Evolutionary conservation across 129 eudicot genomes (phyloP).

Genomic region (Arctium minus): DNA sequence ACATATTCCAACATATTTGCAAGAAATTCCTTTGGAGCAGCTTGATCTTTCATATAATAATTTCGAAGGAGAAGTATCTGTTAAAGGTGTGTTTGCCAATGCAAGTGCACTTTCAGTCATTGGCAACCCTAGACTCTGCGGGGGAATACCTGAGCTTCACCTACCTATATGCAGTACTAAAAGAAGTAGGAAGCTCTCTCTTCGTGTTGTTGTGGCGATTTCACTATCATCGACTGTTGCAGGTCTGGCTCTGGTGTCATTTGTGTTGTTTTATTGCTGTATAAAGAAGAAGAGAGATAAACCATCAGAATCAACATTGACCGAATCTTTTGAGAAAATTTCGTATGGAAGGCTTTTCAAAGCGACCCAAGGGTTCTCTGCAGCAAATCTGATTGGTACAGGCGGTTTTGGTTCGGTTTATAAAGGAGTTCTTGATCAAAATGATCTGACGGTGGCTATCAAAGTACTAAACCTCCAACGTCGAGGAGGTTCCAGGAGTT

Average conservation of each 20-base stretch:
- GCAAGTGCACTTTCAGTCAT: conserved; percentile 15
- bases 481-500: conserved; percentile 28
- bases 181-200: not conserved
- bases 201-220: not conserved
- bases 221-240: not conserved
- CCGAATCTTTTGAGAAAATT: conserved; percentile 10
- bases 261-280: not conserved
- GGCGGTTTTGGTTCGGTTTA: conserved; percentile 36
- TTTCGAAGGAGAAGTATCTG: conserved; percentile 16
- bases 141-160: conserved; percentile 17
- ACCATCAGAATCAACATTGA: not conserved
- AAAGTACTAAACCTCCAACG: conserved; percentile 37
- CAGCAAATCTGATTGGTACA: conserved; percentile 28
- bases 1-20: conserved; percentile 10
- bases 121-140: conserved; percentile 25
- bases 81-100: conserved; percentile 15
- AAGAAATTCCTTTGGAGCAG: not conserved
- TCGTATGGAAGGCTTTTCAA: conserved; percentile 29
- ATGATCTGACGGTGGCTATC: conserved; percentile 17
- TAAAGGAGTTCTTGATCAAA: conserved; percentile 26
- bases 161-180: conserved; percentile 12
- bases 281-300: not conserved
- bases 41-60: conserved; percentile 23
- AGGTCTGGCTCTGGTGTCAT: not conserved
- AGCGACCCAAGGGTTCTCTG: conserved; percentile 32